These are phyloP conservation scores for Neurospora hispaniola DNA, from an alignment of 495 filamentous ascomycete species.

Conservation along the genomic window DNA sequence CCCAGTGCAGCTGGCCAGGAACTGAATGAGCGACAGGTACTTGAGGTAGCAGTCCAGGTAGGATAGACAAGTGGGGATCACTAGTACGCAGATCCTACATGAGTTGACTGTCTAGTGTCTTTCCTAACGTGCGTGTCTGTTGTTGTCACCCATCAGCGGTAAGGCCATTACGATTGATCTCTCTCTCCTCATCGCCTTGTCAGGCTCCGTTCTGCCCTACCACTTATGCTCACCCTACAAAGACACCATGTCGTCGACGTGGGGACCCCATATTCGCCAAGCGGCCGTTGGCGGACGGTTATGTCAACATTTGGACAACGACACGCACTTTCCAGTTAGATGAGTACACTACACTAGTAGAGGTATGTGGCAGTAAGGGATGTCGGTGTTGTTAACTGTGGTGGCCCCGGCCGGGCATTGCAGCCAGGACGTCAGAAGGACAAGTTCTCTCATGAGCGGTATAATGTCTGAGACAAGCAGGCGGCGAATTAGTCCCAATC, in stretches of 20 bases:
- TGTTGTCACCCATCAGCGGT: background rate
- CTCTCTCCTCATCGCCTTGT: background rate
- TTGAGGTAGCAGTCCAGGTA: background rate
- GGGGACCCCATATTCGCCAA: background rate
- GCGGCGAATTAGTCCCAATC: background rate
- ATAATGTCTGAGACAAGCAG: background rate
- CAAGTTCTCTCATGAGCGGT: background rate
- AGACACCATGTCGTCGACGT: background rate
- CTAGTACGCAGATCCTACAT: background rate
- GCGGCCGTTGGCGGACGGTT: background rate
- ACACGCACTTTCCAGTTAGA: background rate
- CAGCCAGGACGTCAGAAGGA: background rate
- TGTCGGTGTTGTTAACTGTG: background rate
- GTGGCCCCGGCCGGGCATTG: background rate
- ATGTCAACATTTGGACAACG: background rate
- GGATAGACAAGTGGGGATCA: background rate
- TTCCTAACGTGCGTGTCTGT: background rate
- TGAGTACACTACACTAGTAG: background rate
- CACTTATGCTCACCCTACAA: background rate
- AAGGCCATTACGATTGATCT: background rate
- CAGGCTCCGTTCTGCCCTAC: background rate
- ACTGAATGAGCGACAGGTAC: background rate
- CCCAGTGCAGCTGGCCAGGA: background rate
- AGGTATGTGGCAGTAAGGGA: background rate
- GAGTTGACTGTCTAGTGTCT: background rate